phyloP scores from a whole-genome alignment of 768 basidiomycete species.

The Suillus sp. region DNA sequence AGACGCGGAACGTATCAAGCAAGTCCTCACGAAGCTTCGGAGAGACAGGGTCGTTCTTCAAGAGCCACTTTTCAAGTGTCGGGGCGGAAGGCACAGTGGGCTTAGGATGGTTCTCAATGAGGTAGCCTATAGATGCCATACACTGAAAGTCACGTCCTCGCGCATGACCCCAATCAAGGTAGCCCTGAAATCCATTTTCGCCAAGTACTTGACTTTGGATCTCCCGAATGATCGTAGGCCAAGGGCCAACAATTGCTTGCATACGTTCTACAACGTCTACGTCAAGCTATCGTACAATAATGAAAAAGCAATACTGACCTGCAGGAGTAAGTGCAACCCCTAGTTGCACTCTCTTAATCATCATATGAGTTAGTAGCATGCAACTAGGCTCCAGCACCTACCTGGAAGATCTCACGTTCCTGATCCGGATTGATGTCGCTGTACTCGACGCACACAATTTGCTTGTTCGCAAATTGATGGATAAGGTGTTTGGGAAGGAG shows the following conservation, averaged over 20 bases:
- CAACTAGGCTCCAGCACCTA: constrained; percentile 20
- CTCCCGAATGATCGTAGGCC: constrained; percentile 44
- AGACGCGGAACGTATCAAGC: constrained; percentile 37
- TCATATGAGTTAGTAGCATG: background rate
- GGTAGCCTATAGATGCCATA: constrained; percentile 39
- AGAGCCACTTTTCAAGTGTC: constrained; percentile 41
- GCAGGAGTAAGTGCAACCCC: constrained; percentile 53
- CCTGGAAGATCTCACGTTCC: constrained; percentile 71
- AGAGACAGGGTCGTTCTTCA: constrained; percentile 28
- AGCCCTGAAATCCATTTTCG: constrained; percentile 38
- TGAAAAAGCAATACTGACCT: constrained; percentile 33
- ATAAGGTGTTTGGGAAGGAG: constrained; percentile 38
- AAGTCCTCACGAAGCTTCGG: constrained; percentile 30
- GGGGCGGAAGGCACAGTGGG: constrained; percentile 27
- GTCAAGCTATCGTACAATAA: constrained; percentile 4
- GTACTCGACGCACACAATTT: constrained; percentile 58
- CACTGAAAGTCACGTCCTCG: constrained; percentile 51
- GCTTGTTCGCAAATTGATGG: constrained; percentile 44
- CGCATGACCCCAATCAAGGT: constrained; percentile 45
- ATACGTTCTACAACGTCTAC: constrained; percentile 43
- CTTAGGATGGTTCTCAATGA: constrained; percentile 35
- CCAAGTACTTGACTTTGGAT: constrained; percentile 40
- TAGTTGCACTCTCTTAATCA: constrained; percentile 49
- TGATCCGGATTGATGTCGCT: constrained; percentile 47
- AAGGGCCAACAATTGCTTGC: constrained; percentile 49